phyloP scores from a whole-genome alignment of 805 yeast genomes.

The Brettanomyces anomalus region DNA sequence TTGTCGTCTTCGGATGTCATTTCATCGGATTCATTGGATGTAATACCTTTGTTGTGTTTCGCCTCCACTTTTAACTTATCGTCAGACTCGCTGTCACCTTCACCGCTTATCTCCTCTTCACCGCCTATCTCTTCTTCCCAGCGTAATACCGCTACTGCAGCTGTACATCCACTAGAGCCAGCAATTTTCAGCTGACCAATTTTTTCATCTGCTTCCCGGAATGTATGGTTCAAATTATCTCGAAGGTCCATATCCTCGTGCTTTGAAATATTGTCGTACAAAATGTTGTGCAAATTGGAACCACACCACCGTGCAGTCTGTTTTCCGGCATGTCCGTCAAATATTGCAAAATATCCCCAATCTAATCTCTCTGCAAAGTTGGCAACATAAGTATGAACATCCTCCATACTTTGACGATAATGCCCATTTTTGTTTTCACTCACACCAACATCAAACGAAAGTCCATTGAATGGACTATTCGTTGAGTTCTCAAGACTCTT shows the following conservation, averaged over 20 bases:
- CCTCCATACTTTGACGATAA: slow-evolving; percentile 89
- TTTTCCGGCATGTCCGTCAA: slow-evolving; percentile 96
- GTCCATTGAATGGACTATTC: slow-evolving; percentile 38
- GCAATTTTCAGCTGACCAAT: slow-evolving; percentile 45
- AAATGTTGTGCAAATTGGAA: slow-evolving; percentile 61
- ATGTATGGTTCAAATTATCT: slow-evolving; percentile 58
- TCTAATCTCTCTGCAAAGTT: slow-evolving; percentile 86
- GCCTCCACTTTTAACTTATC: not conserved
- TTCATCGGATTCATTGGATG: not conserved
- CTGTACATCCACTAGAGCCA: slow-evolving; percentile 88
- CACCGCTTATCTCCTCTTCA: not conserved
- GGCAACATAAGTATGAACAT: slow-evolving; percentile 86
- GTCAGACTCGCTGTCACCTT: slow-evolving; percentile 2
- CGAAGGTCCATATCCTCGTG: slow-evolving; percentile 47
- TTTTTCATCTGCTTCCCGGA: slow-evolving; percentile 64
- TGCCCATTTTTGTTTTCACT: slow-evolving; percentile 80
- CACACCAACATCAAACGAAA: slow-evolving; percentile 79
- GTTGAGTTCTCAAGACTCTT: not conserved
- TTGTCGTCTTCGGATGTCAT: not conserved
- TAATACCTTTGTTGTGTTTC: not conserved
- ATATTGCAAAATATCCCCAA: slow-evolving; percentile 92
- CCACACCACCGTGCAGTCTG: slow-evolving; percentile 95
- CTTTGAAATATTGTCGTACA: slow-evolving; percentile 47
- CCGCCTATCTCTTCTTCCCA: slow-evolving; percentile 51
- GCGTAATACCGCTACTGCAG: slow-evolving; percentile 83